Evolutionary conservation across 208 protist genomes (phyloP), one percentile per base, ranked within the genome.

Genomic region (Trypanosoma caninum): DNA sequence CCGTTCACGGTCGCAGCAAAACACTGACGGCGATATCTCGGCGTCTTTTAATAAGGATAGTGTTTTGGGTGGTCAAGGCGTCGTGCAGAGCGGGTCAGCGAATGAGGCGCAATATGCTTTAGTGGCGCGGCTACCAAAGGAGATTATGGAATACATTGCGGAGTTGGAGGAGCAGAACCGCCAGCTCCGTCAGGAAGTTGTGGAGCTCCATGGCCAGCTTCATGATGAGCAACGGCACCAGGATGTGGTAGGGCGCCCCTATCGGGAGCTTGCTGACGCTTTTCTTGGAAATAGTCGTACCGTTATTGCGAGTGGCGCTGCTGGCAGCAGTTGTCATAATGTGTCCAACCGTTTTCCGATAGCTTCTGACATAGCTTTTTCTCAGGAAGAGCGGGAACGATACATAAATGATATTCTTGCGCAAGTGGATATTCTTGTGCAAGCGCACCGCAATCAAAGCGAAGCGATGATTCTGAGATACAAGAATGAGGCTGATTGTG

Each of bases 341-440:
- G 41, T n/a, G 22, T 14, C 30, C n/a, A 41, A 47, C 37, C 34
- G 9, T 34, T 47, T 47, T 9, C 50, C 33, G 1, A n/a, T 50
- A 10, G n/a, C 23, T 42, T 57, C 37, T 31, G 46, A 37, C 7
- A 31, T 0, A 7, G 52, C 47, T 27, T 25, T 34, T 8, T 55
- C 18, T 41, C 34, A 64, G 31, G 67, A 66, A 33, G 67, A 64
- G 42, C 40, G 56, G 11, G 50, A 73, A 45, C 27, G 10, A 3
- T 73, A 63, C 59, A 46, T 73, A 44, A 57, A 60, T 30, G 59
- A 73, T 38, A 22, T 73, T 5, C 40, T 73, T 50, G 45, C 47
- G 14, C 67, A 73, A 38, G 52, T 67, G 38, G 67, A 73, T 38
- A 18, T 35, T 22, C 31, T 67, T 51, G 59, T 73, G 7, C 44